Evolutionary conservation across 805 yeast genomes (phyloP).

Genomic region (Barnettozyma californica): DNA sequence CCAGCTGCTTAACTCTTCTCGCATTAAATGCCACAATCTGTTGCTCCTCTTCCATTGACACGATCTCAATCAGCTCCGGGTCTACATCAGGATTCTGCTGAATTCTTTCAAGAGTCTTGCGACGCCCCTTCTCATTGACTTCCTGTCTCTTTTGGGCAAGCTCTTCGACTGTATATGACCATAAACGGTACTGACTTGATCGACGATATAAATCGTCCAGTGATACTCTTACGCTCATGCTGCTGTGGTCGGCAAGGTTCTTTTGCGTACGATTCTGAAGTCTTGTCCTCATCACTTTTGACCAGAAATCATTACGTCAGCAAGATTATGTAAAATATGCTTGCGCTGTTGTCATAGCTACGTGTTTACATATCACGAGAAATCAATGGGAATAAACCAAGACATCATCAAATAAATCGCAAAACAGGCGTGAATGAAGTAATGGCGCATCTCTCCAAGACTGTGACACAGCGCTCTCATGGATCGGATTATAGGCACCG

Average conservation of each 20-base stretch:
- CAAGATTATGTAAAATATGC: background rate
- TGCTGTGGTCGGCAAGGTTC: background rate
- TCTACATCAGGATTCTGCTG: constrained; percentile 27
- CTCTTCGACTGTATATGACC: constrained; percentile 73
- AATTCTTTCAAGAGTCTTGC: constrained; percentile 29
- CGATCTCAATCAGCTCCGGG: constrained; percentile 29
- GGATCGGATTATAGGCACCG: constrained; percentile 17
- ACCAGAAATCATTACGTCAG: background rate
- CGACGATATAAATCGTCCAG: constrained; percentile 86
- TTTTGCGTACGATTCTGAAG: background rate
- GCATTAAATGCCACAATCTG: constrained; percentile 66
- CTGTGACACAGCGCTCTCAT: constrained; percentile 25
- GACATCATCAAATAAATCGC: background rate
- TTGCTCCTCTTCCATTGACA: constrained; percentile 66
- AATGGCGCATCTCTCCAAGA: constrained; percentile 26
- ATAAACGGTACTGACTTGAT: constrained; percentile 74
- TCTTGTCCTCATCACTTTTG: background rate
- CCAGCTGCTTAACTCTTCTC: constrained; percentile 62
- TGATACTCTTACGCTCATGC: constrained; percentile 37
- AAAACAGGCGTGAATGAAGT: background rate
- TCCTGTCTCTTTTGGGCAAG: constrained; percentile 43
- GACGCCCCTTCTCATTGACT: constrained; percentile 53
- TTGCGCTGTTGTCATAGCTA: background rate
- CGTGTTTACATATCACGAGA: background rate
- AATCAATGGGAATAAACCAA: background rate